These are phyloP conservation scores for Cercospora sesami DNA, from an alignment of 2,329 filamentous ascomycete species.

Conservation along the genomic window DNA sequence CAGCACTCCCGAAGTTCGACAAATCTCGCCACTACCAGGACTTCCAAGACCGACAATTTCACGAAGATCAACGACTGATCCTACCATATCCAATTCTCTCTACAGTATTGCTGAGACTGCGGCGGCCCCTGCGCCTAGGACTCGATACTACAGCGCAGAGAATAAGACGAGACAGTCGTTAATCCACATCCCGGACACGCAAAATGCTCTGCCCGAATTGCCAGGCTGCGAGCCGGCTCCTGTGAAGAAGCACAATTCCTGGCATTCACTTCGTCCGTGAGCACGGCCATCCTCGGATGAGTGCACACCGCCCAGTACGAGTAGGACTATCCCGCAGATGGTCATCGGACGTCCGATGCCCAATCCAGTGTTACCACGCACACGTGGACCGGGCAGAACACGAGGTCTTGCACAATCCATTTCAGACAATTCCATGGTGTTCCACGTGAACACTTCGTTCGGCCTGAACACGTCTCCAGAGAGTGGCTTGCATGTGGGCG, in stretches of 20 bases:
- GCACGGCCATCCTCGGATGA: not conserved
- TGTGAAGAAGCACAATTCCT: conserved; percentile 5
- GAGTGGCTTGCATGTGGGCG: not conserved
- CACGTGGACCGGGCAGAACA: not conserved
- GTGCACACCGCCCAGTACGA: not conserved
- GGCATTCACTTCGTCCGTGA: conserved; percentile 2
- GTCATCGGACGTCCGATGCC: not conserved
- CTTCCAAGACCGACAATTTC: not conserved
- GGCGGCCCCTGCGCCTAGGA: not conserved
- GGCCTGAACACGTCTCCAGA: not conserved
- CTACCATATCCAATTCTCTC: not conserved
- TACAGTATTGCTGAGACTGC: conserved; percentile 8
- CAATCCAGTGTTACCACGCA: not conserved
- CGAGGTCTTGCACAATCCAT: not conserved
- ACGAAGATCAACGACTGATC: not conserved
- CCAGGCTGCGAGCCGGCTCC: conserved; percentile 1
- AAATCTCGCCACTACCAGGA: not conserved
- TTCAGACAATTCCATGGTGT: not conserved
- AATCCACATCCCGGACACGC: conserved; percentile 5
- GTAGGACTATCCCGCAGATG: not conserved
- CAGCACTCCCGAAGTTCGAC: not conserved
- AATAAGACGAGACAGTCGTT: not conserved
- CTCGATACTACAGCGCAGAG: conserved; percentile 9
- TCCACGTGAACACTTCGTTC: not conserved
- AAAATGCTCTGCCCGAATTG: conserved; percentile 10